Conservation (phyloP, 139 green algal genomes). For the Astrephomene gubernaculifera region DNA sequence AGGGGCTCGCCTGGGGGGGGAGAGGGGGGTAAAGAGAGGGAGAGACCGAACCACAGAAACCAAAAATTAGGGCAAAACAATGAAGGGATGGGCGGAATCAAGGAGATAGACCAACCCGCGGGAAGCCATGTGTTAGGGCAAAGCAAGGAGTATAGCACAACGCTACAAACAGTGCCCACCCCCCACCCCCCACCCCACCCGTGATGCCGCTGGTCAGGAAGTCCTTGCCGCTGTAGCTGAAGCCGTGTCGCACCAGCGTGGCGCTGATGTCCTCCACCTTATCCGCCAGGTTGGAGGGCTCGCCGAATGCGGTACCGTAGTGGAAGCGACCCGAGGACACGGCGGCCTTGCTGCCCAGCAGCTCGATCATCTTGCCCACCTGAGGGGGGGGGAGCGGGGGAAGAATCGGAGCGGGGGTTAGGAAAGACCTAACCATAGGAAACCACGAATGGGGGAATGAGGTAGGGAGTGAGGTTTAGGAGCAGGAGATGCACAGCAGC, state of each 20-base stretch:
- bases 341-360: slow-evolving; percentile 94
- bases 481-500: too few relatives aligned
- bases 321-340: slow-evolving; percentile 78
- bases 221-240: slow-evolving; percentile 94
- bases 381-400: slow-evolving; percentile 2
- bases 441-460: too few relatives aligned
- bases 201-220: slow-evolving; percentile 92
- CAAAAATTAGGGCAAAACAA: too few relatives aligned
- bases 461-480: too few relatives aligned
- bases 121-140: not conserved
- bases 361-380: slow-evolving; percentile 98
- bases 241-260: slow-evolving; percentile 89
- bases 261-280: slow-evolving; percentile 75
- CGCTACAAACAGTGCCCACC: not conserved
- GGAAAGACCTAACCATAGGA: not conserved
- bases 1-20: slow-evolving; percentile 89
- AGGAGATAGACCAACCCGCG: too few relatives aligned
- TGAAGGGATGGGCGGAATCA: too few relatives aligned
- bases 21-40: not conserved
- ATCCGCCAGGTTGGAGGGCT: slow-evolving; percentile 86
- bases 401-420: not conserved
- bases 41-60: too few relatives aligned
- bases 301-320: slow-evolving; percentile 96
- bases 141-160: not conserved
- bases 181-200: slow-evolving; percentile 69